Evolutionary conservation across 2,329 filamentous ascomycete species (phyloP).

Genomic region (Fusarium musae): DNA sequence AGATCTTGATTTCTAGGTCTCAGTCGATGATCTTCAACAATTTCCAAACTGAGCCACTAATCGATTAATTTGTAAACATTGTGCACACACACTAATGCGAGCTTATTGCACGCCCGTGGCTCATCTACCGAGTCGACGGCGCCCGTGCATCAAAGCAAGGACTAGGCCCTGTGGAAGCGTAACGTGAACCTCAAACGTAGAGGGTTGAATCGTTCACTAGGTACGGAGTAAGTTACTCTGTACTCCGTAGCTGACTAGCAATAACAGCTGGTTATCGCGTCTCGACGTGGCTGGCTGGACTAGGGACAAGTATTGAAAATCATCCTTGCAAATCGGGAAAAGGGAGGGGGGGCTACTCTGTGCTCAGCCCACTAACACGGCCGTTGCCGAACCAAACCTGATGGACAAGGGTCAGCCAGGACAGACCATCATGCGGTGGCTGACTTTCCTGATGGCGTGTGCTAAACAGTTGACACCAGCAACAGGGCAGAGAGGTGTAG

Average conservation of each 20-base stretch:
- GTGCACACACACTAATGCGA: constrained; percentile 13
- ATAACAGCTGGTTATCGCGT: constrained; percentile 15
- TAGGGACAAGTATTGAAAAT: constrained; percentile 10
- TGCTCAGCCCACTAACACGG: constrained; percentile 38
- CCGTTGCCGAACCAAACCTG: constrained; percentile 38
- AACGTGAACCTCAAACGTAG: constrained; percentile 1
- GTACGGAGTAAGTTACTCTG: too few relatives aligned
- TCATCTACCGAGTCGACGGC: constrained; percentile 28
- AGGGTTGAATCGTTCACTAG: background rate
- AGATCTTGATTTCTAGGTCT: background rate
- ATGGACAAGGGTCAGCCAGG: constrained; percentile 22
- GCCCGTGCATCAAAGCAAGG: constrained; percentile 26
- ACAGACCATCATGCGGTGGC: constrained; percentile 36
- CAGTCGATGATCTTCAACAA: background rate
- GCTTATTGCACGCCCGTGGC: constrained; percentile 20
- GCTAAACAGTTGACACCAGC: constrained; percentile 5
- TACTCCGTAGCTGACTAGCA: background rate
- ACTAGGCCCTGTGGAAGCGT: constrained; percentile 13
- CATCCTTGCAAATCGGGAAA: constrained; percentile 30
- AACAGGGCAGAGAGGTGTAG: constrained; percentile 19
- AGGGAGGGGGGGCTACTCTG: constrained; percentile 21
- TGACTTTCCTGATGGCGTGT: constrained; percentile 32
- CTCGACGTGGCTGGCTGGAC: constrained; percentile 24
- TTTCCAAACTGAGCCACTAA: background rate
- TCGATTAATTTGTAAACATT: background rate